These are phyloP conservation scores for Penicillium lividum DNA, from an alignment of 495 filamentous ascomycete genomes.

Conservation along the genomic window DNA sequence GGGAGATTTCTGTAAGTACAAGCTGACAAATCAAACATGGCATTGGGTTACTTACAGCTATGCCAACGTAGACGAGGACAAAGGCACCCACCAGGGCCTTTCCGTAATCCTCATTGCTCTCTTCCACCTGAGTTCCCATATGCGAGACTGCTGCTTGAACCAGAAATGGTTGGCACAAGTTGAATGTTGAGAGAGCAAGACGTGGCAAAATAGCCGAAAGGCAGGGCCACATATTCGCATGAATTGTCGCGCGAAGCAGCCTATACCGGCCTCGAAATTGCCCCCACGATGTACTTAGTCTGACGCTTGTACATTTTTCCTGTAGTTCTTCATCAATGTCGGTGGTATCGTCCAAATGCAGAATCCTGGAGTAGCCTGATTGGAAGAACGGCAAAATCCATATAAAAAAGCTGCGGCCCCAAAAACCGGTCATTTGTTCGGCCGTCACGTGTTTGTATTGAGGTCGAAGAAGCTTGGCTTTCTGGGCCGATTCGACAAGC, in stretches of 20 bases:
- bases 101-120: too few species aligned
- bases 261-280: neutral
- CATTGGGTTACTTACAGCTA: constrained; percentile 1
- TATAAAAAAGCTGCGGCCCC: constrained; percentile 4
- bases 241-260: neutral
- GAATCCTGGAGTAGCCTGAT: neutral
- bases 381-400: neutral
- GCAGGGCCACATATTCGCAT: neutral
- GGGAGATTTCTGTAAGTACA: too few species aligned
- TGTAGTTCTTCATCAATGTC: neutral
- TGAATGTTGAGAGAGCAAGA: constrained; percentile 3
- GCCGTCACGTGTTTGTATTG: neutral
- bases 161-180: constrained; percentile 10
- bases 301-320: neutral
- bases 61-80: neutral
- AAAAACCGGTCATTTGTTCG: neutral
- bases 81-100: constrained; percentile 4
- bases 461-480: neutral
- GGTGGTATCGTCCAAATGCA: neutral
- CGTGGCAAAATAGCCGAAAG: constrained; percentile 2
- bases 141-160: neutral
- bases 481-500: neutral
- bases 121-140: too few species aligned
- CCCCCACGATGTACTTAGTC: too few species aligned
- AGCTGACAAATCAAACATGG: too few species aligned